These are phyloP conservation scores for Diaporthe sp. DNA, from an alignment of 2,329 filamentous ascomycete species.

Conservation along the genomic window DNA sequence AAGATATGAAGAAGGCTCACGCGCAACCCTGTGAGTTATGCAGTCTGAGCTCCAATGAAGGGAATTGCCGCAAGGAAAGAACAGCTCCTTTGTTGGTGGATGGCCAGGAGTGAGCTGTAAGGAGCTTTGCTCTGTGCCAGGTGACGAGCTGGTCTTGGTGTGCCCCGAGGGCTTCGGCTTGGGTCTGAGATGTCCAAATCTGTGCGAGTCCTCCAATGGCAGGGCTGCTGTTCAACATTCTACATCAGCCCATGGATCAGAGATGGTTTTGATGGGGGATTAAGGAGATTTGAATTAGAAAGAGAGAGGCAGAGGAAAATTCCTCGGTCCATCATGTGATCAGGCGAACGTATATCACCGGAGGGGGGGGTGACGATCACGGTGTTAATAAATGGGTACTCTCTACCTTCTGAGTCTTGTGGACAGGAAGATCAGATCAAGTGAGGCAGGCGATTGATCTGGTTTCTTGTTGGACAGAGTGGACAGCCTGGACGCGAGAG, in stretches of 20 bases:
- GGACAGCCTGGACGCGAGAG: neutral
- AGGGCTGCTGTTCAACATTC: neutral
- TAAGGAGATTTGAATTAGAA: neutral
- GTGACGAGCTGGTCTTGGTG: constrained; percentile 31
- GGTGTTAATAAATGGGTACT: constrained; percentile 19
- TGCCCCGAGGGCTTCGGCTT: constrained; percentile 34
- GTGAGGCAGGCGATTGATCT: neutral
- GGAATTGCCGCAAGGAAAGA: neutral
- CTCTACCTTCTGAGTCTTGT: neutral
- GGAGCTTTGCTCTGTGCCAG: constrained; percentile 28
- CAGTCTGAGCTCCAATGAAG: neutral
- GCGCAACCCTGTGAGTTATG: neutral
- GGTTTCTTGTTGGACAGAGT: neutral
- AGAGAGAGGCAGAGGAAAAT: neutral
- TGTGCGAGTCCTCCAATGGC: constrained; percentile 20
- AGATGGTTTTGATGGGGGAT: neutral
- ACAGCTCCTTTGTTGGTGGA: neutral
- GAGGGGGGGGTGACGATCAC: constrained; percentile 6
- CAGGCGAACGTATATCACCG: neutral
- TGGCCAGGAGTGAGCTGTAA: neutral
- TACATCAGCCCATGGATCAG: constrained; percentile 13
- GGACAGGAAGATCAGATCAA: constrained; percentile 8
- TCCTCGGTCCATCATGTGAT: constrained; percentile 4
- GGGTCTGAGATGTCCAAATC: constrained; percentile 20
- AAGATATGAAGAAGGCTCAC: neutral